Evolutionary conservation across 2,329 filamentous ascomycete genomes (phyloP), one percentile per base, ranked within the genome.

Genomic region (Aspergillus fischeri): DNA sequence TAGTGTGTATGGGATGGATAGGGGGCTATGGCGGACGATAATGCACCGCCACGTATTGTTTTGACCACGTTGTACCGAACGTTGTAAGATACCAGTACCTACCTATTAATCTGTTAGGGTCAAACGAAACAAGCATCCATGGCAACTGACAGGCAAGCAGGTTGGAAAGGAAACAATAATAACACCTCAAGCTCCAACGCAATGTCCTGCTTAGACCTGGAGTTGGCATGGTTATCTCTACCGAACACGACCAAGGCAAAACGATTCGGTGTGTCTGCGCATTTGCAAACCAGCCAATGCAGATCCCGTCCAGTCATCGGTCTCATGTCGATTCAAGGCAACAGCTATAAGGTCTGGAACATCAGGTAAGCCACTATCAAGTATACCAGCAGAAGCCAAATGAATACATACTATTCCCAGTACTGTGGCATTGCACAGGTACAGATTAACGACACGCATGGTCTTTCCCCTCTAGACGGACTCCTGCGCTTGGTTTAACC

Each of bases 11-110:
- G 7, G 41, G 10, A 44, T 44, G 8, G 41, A 44, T 44, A 47
- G 44, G 44, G 42, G 44, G 21, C 24, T 47, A 47, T 47, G 44
- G 24, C 14, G 4, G 44, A 47, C 1, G 2, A 21, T 14, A 27
- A 11, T 60, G 58, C 58, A 60, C 58, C 58, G 58, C 58, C 55
- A 60, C 53, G 41, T 58, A 53, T 56, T 29, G 3, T 11, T 55
- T 53, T 51, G 17, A 35, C 49, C 14, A 52, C 25, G 25, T 50
- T 28, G 17, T 51, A 51, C 24, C n/a, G 32, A 27, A 32, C 38
- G 21, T 32, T 51, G 48, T 27, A 28, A 44, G 25, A 44, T 51
- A 38, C 21, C 11, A 5, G 45, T 49, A 35, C 29, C 29, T 49
- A 35, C 29, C 29, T 35, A 44, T 42, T 48, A 38, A 38, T 17